These are phyloP conservation scores for Margaritispora aquatica DNA, from an alignment of 495 filamentous ascomycete genomes.

Conservation along the genomic window DNA sequence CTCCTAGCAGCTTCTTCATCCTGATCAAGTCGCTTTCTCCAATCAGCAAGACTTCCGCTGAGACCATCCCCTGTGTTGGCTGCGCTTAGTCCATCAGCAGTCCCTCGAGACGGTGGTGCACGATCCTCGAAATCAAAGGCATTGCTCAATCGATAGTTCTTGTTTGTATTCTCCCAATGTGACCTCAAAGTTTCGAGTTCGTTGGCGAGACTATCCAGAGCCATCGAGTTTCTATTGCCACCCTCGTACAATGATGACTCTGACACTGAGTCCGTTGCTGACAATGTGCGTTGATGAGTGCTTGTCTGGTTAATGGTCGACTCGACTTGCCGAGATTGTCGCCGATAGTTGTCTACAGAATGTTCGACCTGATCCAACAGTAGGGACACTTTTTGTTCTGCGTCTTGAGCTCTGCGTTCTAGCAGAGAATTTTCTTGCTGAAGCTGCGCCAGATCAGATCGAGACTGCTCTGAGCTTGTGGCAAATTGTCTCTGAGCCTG, in stretches of 20 bases:
- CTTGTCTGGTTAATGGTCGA: slow-evolving; percentile 22
- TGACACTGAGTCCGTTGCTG: slow-evolving; percentile 35
- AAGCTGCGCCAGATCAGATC: slow-evolving; percentile 69
- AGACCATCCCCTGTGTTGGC: slow-evolving; percentile 39
- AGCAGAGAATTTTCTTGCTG: slow-evolving; percentile 74
- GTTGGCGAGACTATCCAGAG: slow-evolving; percentile 82
- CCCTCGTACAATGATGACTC: slow-evolving; percentile 45
- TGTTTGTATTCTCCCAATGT: slow-evolving; percentile 94
- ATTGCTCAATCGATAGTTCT: slow-evolving; percentile 83
- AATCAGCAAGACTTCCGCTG: slow-evolving; percentile 66
- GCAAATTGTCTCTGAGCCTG: slow-evolving; percentile 53
- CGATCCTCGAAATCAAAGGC: slow-evolving; percentile 75
- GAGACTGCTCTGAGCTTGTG: slow-evolving; percentile 46
- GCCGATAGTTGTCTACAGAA: slow-evolving; percentile 90
- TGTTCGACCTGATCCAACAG: slow-evolving; percentile 90
- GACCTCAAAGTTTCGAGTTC: slow-evolving; percentile 83
- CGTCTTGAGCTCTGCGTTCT: slow-evolving; percentile 77
- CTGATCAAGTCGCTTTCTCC: slow-evolving; percentile 66
- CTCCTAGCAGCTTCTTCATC: slow-evolving; percentile 37
- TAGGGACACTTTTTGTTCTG: slow-evolving; percentile 86
- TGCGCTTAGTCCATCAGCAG: slow-evolving; percentile 25
- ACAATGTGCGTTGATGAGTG: slow-evolving; percentile 26
- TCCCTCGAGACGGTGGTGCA: slow-evolving; percentile 39
- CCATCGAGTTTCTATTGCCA: slow-evolving; percentile 58
- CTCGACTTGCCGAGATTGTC: slow-evolving; percentile 56